Conservation (phyloP, 257 asterid species). For the Solanum clarkiae region DNA sequence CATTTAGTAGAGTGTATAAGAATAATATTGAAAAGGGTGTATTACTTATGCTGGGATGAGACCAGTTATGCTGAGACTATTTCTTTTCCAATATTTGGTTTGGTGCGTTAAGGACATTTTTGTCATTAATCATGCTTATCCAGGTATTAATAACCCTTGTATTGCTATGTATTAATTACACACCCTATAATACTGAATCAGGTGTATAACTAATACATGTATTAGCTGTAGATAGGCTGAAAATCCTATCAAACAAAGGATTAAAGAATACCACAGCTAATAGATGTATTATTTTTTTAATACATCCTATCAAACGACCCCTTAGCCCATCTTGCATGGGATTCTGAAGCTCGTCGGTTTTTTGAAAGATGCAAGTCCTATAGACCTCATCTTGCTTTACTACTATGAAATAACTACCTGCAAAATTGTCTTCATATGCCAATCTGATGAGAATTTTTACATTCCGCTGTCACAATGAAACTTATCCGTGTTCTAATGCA, state of each 20-base stretch:
- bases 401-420: not conserved
- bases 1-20: not conserved
- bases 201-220: not conserved
- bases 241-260: not conserved
- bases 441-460: not conserved
- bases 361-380: not conserved
- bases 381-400: not conserved
- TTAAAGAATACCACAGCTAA: not conserved
- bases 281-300: not conserved
- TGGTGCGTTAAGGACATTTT: not conserved
- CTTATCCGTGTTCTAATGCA: not conserved
- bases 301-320: not conserved
- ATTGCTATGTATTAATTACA: not conserved
- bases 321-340: not conserved
- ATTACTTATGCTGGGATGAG: not conserved
- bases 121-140: not conserved
- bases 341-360: not conserved
- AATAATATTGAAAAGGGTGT: not conserved
- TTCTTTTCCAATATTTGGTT: not conserved
- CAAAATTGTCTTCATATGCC: not conserved
- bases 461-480: not conserved
- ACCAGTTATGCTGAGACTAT: not conserved
- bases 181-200: not conserved
- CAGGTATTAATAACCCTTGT: not conserved
- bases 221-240: not conserved